phyloP scores from a whole-genome alignment of 345 rosid species.

The Trapa bicornis region DNA sequence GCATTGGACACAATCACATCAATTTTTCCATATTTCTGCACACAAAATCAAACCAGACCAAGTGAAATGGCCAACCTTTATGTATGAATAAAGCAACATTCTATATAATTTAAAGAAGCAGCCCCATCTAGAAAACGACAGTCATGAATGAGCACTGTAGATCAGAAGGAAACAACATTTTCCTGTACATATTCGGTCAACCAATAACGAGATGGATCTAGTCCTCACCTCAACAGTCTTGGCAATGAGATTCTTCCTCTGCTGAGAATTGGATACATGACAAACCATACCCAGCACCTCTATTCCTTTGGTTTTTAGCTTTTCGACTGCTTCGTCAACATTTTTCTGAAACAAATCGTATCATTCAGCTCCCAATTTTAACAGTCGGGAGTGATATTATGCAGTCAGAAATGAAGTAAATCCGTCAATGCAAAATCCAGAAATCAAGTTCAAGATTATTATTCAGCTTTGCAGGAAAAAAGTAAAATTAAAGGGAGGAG shows the following conservation, averaged over 20 bases:
- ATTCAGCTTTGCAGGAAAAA: background rate
- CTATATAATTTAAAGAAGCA: background rate
- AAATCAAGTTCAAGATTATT: background rate
- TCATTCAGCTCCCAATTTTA: constrained; percentile 1
- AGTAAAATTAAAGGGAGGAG: background rate
- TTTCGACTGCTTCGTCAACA: constrained; percentile 66
- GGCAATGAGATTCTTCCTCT: constrained; percentile 56
- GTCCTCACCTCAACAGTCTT: constrained; percentile 53
- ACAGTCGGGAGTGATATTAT: background rate
- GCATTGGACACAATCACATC: constrained; percentile 74
- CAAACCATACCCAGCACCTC: constrained; percentile 72
- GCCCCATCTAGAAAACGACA: background rate
- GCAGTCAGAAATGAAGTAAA: background rate
- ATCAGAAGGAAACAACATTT: background rate
- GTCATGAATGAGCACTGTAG: too few species aligned
- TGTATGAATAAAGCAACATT: background rate
- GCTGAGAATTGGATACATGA: constrained; percentile 67
- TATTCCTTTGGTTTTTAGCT: constrained; percentile 57
- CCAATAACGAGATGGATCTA: background rate
- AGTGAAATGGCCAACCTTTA: background rate
- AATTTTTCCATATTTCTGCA: constrained; percentile 67
- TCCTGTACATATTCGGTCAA: background rate
- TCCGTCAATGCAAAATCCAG: background rate
- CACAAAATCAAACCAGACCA: constrained; percentile 9
- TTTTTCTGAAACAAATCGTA: constrained; percentile 38